These are phyloP conservation scores for Microglena sp. DNA, from an alignment of 139 green algal species.

Conservation along the genomic window DNA sequence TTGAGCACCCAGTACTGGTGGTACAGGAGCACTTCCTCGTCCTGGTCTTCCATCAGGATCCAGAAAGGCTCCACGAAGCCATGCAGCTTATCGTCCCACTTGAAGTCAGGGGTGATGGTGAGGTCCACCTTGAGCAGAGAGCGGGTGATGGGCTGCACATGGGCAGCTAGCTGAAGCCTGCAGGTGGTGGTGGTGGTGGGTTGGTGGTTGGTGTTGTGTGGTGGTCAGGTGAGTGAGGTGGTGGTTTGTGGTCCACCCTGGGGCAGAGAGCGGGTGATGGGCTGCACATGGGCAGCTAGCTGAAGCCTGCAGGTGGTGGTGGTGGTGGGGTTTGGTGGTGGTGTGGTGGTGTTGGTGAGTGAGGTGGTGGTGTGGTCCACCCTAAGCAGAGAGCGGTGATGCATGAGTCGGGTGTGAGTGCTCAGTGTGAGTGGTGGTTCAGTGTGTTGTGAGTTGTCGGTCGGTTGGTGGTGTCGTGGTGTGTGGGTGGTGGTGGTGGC, in stretches of 20 bases:
- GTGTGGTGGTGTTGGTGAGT: too few relatives aligned
- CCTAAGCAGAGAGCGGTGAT: too few relatives aligned
- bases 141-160: conserved; percentile 94
- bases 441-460: neutral
- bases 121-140: conserved; percentile 89
- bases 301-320: conserved; percentile 60
- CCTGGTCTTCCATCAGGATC: conserved; percentile 90
- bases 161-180: conserved; percentile 80
- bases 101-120: conserved; percentile 95
- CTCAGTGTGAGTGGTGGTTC: neutral
- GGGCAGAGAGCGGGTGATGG: conserved; percentile 87
- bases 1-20: conserved; percentile 93
- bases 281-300: conserved; percentile 87
- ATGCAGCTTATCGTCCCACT: conserved; percentile 72
- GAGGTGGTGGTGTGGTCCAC: too few relatives aligned
- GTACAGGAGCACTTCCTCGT: conserved; percentile 86
- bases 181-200: too few relatives aligned
- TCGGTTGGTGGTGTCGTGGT: too few relatives aligned
- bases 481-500: too few relatives aligned
- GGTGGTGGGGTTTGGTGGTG: too few relatives aligned
- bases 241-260: too few relatives aligned
- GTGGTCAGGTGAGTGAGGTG: too few relatives aligned
- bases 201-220: too few relatives aligned
- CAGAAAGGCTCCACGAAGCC: conserved; percentile 90
- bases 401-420: neutral